These are phyloP conservation scores for Antitrichia curtipendula DNA, from an alignment of 225 moss, liverwort and hornwort genomes.

Conservation along the genomic window DNA sequence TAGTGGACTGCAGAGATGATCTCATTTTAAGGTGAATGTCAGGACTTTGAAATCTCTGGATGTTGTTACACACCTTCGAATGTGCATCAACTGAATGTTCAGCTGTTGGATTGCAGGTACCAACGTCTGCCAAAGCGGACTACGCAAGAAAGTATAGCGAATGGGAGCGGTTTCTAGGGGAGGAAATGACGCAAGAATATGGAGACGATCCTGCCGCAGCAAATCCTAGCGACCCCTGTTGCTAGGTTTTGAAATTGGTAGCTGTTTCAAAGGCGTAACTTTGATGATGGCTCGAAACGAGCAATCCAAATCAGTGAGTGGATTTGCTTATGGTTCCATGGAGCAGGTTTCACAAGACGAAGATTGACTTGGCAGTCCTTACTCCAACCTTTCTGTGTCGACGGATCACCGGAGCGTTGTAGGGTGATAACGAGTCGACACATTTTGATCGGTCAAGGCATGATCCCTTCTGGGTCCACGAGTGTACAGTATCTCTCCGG, in stretches of 20 bases:
- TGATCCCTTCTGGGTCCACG: background rate
- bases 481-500: conserved; percentile 12
- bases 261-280: background rate
- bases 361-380: background rate
- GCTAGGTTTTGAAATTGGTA: background rate
- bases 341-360: background rate
- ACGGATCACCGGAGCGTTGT: background rate
- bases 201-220: conserved; percentile 6
- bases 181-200: conserved; percentile 5
- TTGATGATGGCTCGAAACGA: background rate
- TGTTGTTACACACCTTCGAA: background rate
- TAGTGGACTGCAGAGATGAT: background rate
- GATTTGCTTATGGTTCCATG: background rate
- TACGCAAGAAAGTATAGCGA: background rate
- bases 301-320: background rate
- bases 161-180: conserved; percentile 8
- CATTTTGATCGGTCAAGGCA: background rate
- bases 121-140: conserved; percentile 4
- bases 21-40: background rate
- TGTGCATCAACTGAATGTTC: background rate
- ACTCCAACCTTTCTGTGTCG: background rate
- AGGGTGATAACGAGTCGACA: background rate
- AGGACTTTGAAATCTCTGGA: background rate
- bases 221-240: conserved; percentile 24
- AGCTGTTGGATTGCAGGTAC: background rate